These are phyloP conservation scores for Karstenula rhodostoma DNA, from an alignment of 2,329 filamentous ascomycete genomes.

Conservation along the genomic window DNA sequence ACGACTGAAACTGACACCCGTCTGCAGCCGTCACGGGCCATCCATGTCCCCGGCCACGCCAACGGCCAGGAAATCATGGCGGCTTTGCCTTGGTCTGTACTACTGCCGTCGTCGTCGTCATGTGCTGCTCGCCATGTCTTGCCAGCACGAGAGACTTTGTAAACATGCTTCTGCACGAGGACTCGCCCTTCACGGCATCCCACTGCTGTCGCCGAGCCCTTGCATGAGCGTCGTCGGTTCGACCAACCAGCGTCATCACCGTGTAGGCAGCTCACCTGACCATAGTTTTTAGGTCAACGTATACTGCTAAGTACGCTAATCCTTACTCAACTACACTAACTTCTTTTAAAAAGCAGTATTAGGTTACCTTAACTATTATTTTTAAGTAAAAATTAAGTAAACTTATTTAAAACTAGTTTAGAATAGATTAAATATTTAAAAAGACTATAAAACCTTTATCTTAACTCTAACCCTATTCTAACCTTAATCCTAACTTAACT, in stretches of 20 bases:
- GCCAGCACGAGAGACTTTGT: neutral
- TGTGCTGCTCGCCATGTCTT: slow-evolving; percentile 4
- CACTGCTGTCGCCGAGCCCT: slow-evolving; percentile 4
- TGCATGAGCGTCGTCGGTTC: slow-evolving; percentile 1
- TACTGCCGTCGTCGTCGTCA: neutral
- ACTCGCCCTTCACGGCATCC: neutral
- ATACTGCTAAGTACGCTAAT: too few relatives aligned
- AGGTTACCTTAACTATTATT: too few relatives aligned
- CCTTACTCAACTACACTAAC: too few relatives aligned
- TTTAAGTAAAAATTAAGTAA: too few relatives aligned
- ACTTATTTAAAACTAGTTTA: too few relatives aligned
- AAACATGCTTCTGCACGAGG: neutral
- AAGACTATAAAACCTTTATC: too few relatives aligned
- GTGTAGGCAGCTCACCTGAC: too few relatives aligned
- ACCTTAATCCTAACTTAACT: too few relatives aligned
- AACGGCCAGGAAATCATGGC: neutral
- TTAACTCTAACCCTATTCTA: too few relatives aligned
- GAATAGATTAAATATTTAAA: too few relatives aligned
- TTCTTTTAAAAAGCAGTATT: too few relatives aligned
- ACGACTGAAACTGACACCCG: slow-evolving; percentile 9
- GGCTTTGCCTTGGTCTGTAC: neutral
- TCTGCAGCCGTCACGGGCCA: slow-evolving; percentile 1
- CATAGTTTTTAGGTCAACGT: too few relatives aligned
- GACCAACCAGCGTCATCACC: slow-evolving; percentile 7
- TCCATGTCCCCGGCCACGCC: neutral